A percentile compares a stretch with the other conserved stretches of the same genome.
Evolutionary conservation across 768 basidiomycete species (phyloP).

Genomic region (Amanita muscaria): DNA sequence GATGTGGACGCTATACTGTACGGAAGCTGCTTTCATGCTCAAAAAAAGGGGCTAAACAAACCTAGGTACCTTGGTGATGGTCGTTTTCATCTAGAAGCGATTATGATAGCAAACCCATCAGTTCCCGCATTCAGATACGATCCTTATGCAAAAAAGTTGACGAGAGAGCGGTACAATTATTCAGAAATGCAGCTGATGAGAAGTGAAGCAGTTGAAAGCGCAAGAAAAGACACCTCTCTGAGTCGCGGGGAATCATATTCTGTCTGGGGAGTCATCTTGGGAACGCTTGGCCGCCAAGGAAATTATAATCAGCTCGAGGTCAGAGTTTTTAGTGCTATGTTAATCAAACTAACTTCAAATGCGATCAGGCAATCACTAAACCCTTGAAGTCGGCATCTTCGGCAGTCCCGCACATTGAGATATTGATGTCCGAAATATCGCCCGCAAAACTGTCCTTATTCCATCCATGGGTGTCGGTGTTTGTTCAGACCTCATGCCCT

Average conservation of each 20-base stretch:
- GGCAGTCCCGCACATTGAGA: conserved; percentile 73
- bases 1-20: conserved; percentile 89
- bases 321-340: neutral
- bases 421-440: conserved; percentile 94
- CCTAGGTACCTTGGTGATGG: conserved; percentile 93
- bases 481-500: conserved; percentile 95
- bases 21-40: conserved; percentile 15
- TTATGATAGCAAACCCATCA: conserved; percentile 98
- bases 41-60: conserved; percentile 7
- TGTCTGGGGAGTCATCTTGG: conserved; percentile 90
- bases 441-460: conserved; percentile 89
- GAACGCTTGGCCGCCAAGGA: conserved; percentile 92
- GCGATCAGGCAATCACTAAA: conserved; percentile 56
- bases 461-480: conserved; percentile 71
- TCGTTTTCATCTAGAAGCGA: conserved; percentile 94
- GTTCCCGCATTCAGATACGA: conserved; percentile 97
- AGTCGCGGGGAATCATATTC: conserved; percentile 12
- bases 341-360: neutral
- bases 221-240: conserved; percentile 43
- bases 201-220: conserved; percentile 65
- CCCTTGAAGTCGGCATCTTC: conserved; percentile 50
- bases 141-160: conserved; percentile 96
- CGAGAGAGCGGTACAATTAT: conserved; percentile 87
- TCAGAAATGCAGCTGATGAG: conserved; percentile 74
- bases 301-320: conserved; percentile 84